These are phyloP conservation scores for Cafeteria roenbergensis DNA, from an alignment of 108 stramenopile species.

Conservation along the genomic window DNA sequence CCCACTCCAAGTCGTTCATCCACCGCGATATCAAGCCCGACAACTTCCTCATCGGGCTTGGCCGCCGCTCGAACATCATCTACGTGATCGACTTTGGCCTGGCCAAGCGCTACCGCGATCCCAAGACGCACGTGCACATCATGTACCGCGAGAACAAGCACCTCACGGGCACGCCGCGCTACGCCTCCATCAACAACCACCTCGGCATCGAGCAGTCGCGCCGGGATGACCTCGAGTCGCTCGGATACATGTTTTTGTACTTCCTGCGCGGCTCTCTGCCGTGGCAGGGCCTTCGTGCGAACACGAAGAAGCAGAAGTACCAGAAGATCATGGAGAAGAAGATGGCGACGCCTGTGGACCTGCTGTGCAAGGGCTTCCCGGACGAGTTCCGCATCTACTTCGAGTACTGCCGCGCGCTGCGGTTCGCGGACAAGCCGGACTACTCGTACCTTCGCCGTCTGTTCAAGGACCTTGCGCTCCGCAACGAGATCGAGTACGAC, in stretches of 20 bases:
- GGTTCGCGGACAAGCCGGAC: slow-evolving; percentile 97
- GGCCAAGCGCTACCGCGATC: slow-evolving; percentile 96
- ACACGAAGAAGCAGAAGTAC: slow-evolving; percentile 99
- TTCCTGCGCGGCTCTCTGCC: slow-evolving; percentile 90
- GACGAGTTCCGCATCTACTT: slow-evolving; percentile 96
- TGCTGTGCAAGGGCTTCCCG: slow-evolving; percentile 96
- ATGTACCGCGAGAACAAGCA: slow-evolving; percentile 98
- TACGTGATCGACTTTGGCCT: slow-evolving; percentile 98
- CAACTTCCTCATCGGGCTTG: slow-evolving; percentile 95
- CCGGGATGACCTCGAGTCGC: slow-evolving; percentile 89
- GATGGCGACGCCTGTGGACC: slow-evolving; percentile 88
- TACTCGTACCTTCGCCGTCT: slow-evolving; percentile 91
- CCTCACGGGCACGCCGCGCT: slow-evolving; percentile 92
- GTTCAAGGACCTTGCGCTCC: slow-evolving; percentile 90
- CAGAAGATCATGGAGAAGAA: slow-evolving; percentile 98
- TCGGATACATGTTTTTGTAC: slow-evolving; percentile 98
- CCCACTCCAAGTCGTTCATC: slow-evolving; percentile 96
- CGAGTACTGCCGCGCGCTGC: slow-evolving; percentile 90
- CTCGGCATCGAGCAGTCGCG: slow-evolving; percentile 87
- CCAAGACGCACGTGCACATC: slow-evolving; percentile 93
- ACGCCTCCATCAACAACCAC: slow-evolving; percentile 94
- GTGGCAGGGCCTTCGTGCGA: slow-evolving; percentile 99
- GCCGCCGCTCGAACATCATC: slow-evolving; percentile 82
- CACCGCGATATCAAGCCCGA: slow-evolving; percentile 98
- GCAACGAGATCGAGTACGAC: too few relatives aligned